Evolutionary conservation across 768 basidiomycete genomes (phyloP).

Genomic region (Candolleomyces efflorescens): DNA sequence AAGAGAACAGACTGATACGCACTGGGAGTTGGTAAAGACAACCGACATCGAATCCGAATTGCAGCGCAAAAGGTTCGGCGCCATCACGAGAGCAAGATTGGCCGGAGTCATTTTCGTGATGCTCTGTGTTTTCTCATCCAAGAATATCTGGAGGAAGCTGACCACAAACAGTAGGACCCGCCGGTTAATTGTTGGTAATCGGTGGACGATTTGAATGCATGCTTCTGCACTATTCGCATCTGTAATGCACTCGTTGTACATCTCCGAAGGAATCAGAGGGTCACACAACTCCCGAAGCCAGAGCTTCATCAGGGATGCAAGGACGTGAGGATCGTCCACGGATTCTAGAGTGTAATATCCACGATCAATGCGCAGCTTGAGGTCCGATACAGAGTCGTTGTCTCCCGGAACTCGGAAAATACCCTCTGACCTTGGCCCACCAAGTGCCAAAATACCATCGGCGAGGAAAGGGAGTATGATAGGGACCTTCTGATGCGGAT

Average conservation of each 20-base stretch:
- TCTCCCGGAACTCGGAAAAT: slow-evolving; percentile 95
- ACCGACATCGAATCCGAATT: slow-evolving; percentile 83
- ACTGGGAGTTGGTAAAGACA: slow-evolving; percentile 92
- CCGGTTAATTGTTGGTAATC: slow-evolving; percentile 81
- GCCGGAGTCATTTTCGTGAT: slow-evolving; percentile 88
- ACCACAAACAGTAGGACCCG: slow-evolving; percentile 84
- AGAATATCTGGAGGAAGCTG: slow-evolving; percentile 87
- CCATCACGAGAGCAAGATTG: slow-evolving; percentile 88
- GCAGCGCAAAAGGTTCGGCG: slow-evolving; percentile 85
- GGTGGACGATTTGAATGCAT: slow-evolving; percentile 69
- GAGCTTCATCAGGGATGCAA: slow-evolving; percentile 86
- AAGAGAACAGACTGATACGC: slow-evolving; percentile 27
- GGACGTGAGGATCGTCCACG: slow-evolving; percentile 87
- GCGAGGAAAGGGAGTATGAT: slow-evolving; percentile 93
- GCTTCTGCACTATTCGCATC: slow-evolving; percentile 61
- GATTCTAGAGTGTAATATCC: slow-evolving; percentile 89
- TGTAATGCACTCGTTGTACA: slow-evolving; percentile 88
- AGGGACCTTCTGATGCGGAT: slow-evolving; percentile 80
- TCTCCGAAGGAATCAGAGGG: slow-evolving; percentile 85
- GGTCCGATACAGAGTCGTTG: slow-evolving; percentile 78
- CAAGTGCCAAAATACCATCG: slow-evolving; percentile 85
- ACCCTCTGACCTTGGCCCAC: slow-evolving; percentile 81
- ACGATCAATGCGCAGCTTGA: slow-evolving; percentile 86
- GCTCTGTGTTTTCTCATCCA: slow-evolving; percentile 68
- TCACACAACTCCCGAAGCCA: slow-evolving; percentile 92